These are phyloP conservation scores for Lablab purpureus DNA, from an alignment of 306 rosid genomes.

Conservation along the genomic window DNA sequence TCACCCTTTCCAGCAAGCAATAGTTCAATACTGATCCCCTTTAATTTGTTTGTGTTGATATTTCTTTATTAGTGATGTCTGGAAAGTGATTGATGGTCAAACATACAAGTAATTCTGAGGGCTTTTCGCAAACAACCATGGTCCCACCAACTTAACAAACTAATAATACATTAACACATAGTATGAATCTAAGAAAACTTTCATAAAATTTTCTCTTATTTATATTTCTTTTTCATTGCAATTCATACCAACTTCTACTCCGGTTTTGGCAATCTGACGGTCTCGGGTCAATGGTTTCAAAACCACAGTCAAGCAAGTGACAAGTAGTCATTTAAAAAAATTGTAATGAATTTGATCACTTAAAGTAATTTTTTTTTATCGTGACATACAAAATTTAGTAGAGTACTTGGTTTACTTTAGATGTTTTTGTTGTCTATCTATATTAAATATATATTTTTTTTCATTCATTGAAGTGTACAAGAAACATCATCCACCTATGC, in stretches of 20 bases:
- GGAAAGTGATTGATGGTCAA: constrained; percentile 42
- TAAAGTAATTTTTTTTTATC: too few relatives aligned
- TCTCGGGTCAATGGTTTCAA: constrained; percentile 45
- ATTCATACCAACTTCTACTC: background rate
- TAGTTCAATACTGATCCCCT: background rate
- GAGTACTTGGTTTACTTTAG: background rate
- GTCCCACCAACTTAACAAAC: constrained; percentile 2
- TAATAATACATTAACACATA: background rate
- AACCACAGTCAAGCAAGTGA: background rate
- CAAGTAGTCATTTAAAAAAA: background rate
- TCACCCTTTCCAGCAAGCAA: constrained; percentile 34
- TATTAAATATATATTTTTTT: background rate
- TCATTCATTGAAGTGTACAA: constrained; percentile 74
- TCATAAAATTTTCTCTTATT: background rate
- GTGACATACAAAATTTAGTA: background rate
- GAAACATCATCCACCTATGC: constrained; percentile 87
- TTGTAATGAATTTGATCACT: background rate
- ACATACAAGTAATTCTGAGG: constrained; percentile 4
- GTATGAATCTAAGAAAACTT: constrained; percentile 6
- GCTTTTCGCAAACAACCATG: background rate
- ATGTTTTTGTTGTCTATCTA: background rate
- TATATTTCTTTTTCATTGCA: background rate
- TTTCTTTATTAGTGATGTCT: background rate
- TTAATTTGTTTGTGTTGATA: background rate
- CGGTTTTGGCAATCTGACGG: background rate